Evolutionary conservation across 768 basidiomycete genomes (phyloP), one percentile per base, ranked within the genome.

Genomic region (Suillus subalutaceus): DNA sequence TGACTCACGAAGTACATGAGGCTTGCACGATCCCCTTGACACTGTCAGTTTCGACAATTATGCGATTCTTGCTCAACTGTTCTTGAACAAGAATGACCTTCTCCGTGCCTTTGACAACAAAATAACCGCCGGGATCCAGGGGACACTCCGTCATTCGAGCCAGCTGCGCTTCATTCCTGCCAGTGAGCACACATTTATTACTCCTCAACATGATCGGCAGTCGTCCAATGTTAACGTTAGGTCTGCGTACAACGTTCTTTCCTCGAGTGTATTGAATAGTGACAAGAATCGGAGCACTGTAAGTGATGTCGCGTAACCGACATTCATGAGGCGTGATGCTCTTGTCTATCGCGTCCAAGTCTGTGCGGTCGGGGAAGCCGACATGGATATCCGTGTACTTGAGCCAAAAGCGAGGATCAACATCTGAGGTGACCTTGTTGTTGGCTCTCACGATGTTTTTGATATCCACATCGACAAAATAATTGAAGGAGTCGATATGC

Each of bases 31-130:
- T 81, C 6, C 93, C 93, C 78, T 99, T 98, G 50, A 89, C 89
- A 26, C 85, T 79, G 78, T 99, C 97, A 7, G 90, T 92, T 81
- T 99, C 97, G 67, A 99, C 97, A 70, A 99, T 98, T 74, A 99
- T 99, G 50, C 97, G 88, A 78, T 99, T 99, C 84, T 99, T 99
- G 84, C 94, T 96, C 73, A 99, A 80, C 79, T 99, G 97, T 76
- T 99, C 97, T 77, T 99, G 97, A 8, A 99, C 97, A 68, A 99
- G 83, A 70, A 99, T 99, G 72, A 99, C 97, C 80, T 99, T 99
- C 79, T 99, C 97, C 52, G 97, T 99, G 44, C 97, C 97, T 79
- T 96, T 98, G 62, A 99, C 97, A 66, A 99, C 91, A 77, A 99
- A 99, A 76, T 99, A 99, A 4, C 97, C 97, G n/a, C 97, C 97